phyloP scores from a whole-genome alignment of 1,284 basidiomycete species.

The Irpex lacteus region DNA sequence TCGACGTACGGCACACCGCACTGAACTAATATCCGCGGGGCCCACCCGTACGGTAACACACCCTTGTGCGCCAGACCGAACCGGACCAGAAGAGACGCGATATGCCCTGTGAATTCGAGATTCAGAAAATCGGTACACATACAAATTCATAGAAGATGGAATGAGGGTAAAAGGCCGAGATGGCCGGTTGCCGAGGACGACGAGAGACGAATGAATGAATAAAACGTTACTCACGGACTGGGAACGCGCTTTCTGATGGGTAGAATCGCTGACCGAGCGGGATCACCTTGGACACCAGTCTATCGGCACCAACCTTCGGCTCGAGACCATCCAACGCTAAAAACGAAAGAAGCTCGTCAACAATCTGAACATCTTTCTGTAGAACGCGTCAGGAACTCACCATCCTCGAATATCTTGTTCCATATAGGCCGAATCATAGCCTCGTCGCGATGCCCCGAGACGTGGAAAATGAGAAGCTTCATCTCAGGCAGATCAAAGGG shows the following conservation, averaged over 20 bases:
- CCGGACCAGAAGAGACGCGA: constrained; percentile 67
- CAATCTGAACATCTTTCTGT: not conserved
- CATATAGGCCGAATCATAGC: constrained; percentile 83
- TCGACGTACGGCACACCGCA: constrained; percentile 75
- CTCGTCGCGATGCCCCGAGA: constrained; percentile 90
- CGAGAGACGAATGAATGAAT: too few species aligned
- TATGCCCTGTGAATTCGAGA: constrained; percentile 45
- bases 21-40: constrained; percentile 70
- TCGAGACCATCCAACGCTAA: constrained; percentile 51
- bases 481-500: constrained; percentile 83
- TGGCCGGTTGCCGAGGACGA: constrained; percentile 23
- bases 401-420: constrained; percentile 82
- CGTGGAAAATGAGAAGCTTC: constrained; percentile 90
- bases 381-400: constrained; percentile 38
- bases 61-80: constrained; percentile 64
- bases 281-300: constrained; percentile 61
- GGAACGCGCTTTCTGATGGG: constrained; percentile 89
- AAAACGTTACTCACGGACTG: constrained; percentile 52
- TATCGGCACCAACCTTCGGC: constrained; percentile 52
- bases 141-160: too few species aligned
- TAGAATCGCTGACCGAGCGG: constrained; percentile 83
- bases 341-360: constrained; percentile 3
- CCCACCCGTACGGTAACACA: constrained; percentile 74
- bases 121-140: not conserved
- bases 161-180: not conserved